These are phyloP conservation scores for Rhizodiscina lignyota DNA, from an alignment of 495 filamentous ascomycete genomes.

Conservation along the genomic window DNA sequence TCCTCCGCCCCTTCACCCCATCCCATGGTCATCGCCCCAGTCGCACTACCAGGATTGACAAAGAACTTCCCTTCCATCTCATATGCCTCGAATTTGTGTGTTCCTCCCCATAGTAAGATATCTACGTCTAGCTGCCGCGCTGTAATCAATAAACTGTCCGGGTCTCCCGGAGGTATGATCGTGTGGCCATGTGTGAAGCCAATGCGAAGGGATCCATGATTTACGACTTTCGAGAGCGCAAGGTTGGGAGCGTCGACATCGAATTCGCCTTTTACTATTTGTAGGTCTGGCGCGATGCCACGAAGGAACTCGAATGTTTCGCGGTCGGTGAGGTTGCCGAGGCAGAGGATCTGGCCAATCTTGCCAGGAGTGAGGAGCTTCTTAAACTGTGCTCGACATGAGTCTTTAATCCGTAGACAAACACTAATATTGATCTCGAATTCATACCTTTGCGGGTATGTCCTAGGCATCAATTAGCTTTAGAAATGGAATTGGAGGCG, in stretches of 20 bases:
- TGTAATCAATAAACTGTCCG: conserved; percentile 80
- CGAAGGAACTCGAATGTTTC: conserved; percentile 91
- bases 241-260: conserved; percentile 86
- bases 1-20: conserved; percentile 62
- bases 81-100: conserved; percentile 92
- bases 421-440: neutral
- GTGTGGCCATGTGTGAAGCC: conserved; percentile 96
- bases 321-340: conserved; percentile 92
- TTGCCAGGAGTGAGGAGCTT: conserved; percentile 96
- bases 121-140: conserved; percentile 94
- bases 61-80: conserved; percentile 99
- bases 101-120: conserved; percentile 94
- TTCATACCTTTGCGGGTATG: conserved; percentile 69
- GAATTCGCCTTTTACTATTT: conserved; percentile 87
- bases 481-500: neutral
- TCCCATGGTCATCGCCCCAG: conserved; percentile 63
- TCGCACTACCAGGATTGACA: conserved; percentile 92
- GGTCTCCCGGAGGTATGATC: conserved; percentile 79
- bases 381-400: conserved; percentile 53
- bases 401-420: neutral
- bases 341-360: conserved; percentile 92
- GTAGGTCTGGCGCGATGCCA: conserved; percentile 77
- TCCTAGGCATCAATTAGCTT: conserved; percentile 35
- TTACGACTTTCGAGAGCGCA: conserved; percentile 83
- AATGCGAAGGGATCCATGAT: conserved; percentile 81